Evolutionary conservation across 2,329 filamentous ascomycete species (phyloP).

Genomic region (Diaporthe vexans): DNA sequence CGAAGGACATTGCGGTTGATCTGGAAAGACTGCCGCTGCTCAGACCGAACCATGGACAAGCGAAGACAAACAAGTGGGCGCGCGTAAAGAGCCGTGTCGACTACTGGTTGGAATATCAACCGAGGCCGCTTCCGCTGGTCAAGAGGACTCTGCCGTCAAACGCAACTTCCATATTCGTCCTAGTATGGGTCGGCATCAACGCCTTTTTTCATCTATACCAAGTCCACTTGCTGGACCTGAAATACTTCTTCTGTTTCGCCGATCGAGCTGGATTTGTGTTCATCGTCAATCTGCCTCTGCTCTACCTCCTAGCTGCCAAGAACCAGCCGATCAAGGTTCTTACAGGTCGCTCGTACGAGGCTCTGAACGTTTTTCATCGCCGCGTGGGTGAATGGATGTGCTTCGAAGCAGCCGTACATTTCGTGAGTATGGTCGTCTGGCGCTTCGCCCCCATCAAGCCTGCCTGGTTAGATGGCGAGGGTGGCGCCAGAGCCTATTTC

Average conservation of each 20-base stretch:
- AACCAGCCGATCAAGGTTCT: conserved; percentile 73
- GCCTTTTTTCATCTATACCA: conserved; percentile 70
- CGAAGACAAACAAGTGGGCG: not conserved
- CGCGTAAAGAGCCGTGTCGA: conserved; percentile 30
- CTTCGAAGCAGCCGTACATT: conserved; percentile 70
- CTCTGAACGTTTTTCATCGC: conserved; percentile 75
- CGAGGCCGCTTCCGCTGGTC: conserved; percentile 67
- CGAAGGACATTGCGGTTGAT: conserved; percentile 47
- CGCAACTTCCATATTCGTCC: conserved; percentile 64
- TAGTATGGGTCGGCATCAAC: conserved; percentile 66
- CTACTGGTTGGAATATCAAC: conserved; percentile 67
- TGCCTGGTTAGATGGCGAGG: conserved; percentile 56
- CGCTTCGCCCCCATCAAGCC: conserved; percentile 62
- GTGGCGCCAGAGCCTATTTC: conserved; percentile 63
- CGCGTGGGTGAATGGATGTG: conserved; percentile 74
- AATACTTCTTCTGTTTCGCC: conserved; percentile 69
- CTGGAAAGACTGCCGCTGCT: conserved; percentile 55
- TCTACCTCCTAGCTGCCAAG: conserved; percentile 76
- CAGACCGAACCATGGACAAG: not conserved
- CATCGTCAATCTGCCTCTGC: conserved; percentile 62
- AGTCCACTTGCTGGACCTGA: conserved; percentile 58
- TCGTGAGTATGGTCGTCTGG: conserved; percentile 68
- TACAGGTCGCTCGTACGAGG: conserved; percentile 76
- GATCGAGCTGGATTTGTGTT: conserved; percentile 69
- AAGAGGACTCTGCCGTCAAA: conserved; percentile 71